Evolutionary conservation across 1,284 basidiomycete genomes (phyloP).

Genomic region (Cryptococcus deneoformans): DNA sequence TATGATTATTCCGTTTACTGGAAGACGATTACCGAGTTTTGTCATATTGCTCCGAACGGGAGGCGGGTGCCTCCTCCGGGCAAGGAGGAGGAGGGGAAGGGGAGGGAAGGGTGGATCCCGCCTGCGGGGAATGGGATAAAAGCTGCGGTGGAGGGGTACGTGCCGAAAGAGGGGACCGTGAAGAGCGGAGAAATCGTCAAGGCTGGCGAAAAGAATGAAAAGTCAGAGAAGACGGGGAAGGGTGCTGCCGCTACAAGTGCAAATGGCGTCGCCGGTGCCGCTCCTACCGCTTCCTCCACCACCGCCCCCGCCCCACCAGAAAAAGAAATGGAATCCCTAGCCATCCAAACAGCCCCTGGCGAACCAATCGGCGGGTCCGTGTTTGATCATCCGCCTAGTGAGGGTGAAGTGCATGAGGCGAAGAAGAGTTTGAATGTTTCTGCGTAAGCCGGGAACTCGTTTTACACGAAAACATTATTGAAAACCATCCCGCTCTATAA

Average conservation of each 20-base stretch:
- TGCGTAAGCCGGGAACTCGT: too few relatives aligned
- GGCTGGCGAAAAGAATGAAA: background rate
- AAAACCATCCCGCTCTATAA: too few relatives aligned
- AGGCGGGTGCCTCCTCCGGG: conserved; percentile 26
- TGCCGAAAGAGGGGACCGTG: conserved; percentile 19
- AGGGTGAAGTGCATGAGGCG: conserved; percentile 29
- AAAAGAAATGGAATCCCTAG: conserved; percentile 10
- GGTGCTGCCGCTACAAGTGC: background rate
- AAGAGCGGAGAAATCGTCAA: conserved; percentile 19
- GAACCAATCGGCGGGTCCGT: conserved; percentile 30
- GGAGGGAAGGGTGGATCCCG: conserved; percentile 38
- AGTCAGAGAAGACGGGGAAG: background rate
- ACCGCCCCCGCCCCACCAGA: background rate
- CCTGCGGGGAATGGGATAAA: conserved; percentile 45
- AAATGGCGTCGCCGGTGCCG: background rate
- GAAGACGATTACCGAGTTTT: conserved; percentile 64
- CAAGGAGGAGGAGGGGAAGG: background rate
- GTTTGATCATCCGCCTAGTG: conserved; percentile 41
- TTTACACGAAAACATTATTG: too few relatives aligned
- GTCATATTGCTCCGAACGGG: conserved; percentile 39
- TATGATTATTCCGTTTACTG: conserved; percentile 77
- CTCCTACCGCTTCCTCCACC: background rate
- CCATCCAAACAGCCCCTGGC: conserved; percentile 33
- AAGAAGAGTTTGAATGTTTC: conserved; percentile 8
- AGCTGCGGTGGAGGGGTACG: conserved; percentile 37